These are phyloP conservation scores for Camelina neglecta DNA, from an alignment of 345 rosid species.

Conservation along the genomic window DNA sequence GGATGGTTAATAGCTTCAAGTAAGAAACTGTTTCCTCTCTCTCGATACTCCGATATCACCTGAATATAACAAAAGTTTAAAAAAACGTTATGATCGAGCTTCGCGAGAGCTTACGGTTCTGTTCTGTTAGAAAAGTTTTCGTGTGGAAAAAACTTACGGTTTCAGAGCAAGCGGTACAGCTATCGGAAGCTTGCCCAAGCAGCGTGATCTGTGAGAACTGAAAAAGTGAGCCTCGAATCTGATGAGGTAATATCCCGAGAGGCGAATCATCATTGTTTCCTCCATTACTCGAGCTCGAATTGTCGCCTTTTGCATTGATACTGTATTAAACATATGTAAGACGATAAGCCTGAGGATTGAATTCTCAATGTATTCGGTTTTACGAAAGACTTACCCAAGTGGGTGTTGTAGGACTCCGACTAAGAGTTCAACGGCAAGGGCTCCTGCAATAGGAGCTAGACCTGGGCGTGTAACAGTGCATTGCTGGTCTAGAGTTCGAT, in stretches of 20 bases:
- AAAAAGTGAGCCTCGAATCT: constrained; percentile 82
- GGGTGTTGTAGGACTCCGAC: constrained; percentile 88
- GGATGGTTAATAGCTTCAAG: constrained; percentile 94
- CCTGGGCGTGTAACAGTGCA: constrained; percentile 99
- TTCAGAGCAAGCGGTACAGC: constrained; percentile 89
- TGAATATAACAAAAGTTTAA: constrained; percentile 32
- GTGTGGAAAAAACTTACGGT: constrained; percentile 58
- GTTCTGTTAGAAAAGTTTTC: not conserved
- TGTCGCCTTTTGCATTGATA: constrained; percentile 67
- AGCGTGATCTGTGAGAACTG: constrained; percentile 85
- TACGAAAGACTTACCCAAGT: constrained; percentile 58
- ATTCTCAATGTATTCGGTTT: constrained; percentile 1
- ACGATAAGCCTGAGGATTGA: constrained; percentile 12
- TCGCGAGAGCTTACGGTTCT: not conserved
- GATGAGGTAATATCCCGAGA: constrained; percentile 95
- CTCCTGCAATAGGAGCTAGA: constrained; percentile 92
- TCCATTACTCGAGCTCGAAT: constrained; percentile 51
- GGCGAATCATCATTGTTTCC: constrained; percentile 60
- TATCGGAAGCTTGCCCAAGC: constrained; percentile 78
- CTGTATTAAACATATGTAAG: constrained; percentile 48
- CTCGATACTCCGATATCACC: constrained; percentile 77
- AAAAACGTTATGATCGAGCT: not conserved
- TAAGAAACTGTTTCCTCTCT: constrained; percentile 70
- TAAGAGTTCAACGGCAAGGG: constrained; percentile 87
- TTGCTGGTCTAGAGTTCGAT: constrained; percentile 94